Base-by-base conservation (phyloP, 192 early-diverging fungal species). In the Podochytrium sp. region DNA sequence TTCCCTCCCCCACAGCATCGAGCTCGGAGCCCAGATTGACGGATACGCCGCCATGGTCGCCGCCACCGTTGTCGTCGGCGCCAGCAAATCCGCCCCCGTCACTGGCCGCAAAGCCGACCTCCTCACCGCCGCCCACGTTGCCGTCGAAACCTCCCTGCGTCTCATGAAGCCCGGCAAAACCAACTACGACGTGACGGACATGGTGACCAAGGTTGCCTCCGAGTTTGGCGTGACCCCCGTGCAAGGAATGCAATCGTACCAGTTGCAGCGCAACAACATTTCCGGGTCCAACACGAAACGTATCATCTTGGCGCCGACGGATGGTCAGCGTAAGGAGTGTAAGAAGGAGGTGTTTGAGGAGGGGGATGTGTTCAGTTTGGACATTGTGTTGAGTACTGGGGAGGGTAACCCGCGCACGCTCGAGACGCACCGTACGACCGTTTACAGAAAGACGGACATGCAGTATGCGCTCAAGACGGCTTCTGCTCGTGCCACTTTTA, bases 351-450 rank as follows among this genome's bases (percentile, higher is more conserved):
- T 78, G 25, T 92, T 93, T 65, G 87, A 81, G 37, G 93, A 94
- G 75, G 92, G 93, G 63, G 92, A 98, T 82, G 95, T 96, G n/a
- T 98, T 95, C 82, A 83, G 90, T 52, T 82, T 98, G 25, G 95
- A 97, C 73, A 90, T 98, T 53, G 90, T 93, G 52, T 79, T 98
- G 61, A 93, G 94, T 47, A 87, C 91, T 29, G 95, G 95, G 41
- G 94, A 95, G 38, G 96, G 95, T 63, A 95, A 93, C 80, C 71
- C 81, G 29, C 52, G 65, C 16, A 85, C 91, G 72, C 86, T 87
- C 73, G 83, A 83, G 52, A 83, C 87, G 25, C 75, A 86, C 35
- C 92, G 96, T 74, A 96, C 95, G 68, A 95, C 92, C 68, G 84
- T 98, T 72, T 98, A 89, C 92, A 76, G 80, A 34, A 94, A 95